phyloP scores from a whole-genome alignment of 1,139 yeast species.

The Hyphopichia buzzinii region DNA sequence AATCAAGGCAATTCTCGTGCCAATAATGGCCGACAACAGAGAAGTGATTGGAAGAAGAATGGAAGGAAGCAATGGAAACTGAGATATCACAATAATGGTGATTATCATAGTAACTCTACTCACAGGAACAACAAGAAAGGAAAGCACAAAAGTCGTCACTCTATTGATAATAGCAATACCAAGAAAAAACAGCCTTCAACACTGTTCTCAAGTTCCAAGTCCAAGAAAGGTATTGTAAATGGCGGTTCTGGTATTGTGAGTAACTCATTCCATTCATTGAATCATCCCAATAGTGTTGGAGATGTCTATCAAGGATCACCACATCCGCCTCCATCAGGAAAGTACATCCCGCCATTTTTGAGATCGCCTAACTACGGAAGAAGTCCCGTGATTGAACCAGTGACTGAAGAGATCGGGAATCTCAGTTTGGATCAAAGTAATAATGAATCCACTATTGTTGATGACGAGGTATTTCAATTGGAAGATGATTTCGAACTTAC shows the following conservation, averaged over 20 bases:
- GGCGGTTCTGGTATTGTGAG: slow-evolving; percentile 6
- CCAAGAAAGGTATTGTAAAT: slow-evolving; percentile 10
- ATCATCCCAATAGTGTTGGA: slow-evolving; percentile 2
- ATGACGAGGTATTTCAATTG: slow-evolving; percentile 45
- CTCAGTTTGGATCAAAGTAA: slow-evolving; percentile 26
- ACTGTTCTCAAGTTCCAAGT: slow-evolving; percentile 31
- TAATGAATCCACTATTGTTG: slow-evolving; percentile 6
- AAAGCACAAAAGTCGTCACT: slow-evolving; percentile 12
- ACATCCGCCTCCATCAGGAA: slow-evolving; percentile 20
- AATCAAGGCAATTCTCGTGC: slow-evolving; percentile 11
- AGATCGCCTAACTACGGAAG: slow-evolving; percentile 36
- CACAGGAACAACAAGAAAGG: slow-evolving; percentile 13
- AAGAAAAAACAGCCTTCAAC: slow-evolving; percentile 14
- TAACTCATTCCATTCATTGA: slow-evolving; percentile 7
- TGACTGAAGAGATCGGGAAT: slow-evolving; percentile 39
- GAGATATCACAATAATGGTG: slow-evolving; percentile 10
- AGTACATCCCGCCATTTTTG: slow-evolving; percentile 46
- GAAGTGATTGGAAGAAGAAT: slow-evolving; percentile 33
- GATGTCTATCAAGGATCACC: slow-evolving; percentile 1
- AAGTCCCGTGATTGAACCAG: slow-evolving; percentile 36
- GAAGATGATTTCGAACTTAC: slow-evolving; percentile 40
- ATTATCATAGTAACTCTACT: slow-evolving; percentile 8
- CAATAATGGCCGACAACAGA: slow-evolving; percentile 12
- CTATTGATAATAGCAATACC: slow-evolving; percentile 2
- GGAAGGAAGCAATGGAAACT: slow-evolving; percentile 31